These are phyloP conservation scores for Salvia rosmarinus DNA, from an alignment of 257 asterid species.

Conservation along the genomic window DNA sequence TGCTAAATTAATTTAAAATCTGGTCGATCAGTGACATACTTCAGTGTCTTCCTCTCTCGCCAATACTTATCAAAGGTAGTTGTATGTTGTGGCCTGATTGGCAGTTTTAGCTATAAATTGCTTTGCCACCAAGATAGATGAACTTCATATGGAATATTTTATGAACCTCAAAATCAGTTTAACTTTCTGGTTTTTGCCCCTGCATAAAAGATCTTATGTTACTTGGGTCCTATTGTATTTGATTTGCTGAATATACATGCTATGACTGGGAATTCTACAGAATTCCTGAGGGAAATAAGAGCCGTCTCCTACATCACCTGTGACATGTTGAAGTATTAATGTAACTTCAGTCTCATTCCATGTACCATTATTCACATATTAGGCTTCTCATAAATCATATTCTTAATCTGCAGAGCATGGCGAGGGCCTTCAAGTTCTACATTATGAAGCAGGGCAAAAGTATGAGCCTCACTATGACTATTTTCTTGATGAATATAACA, in stretches of 20 bases:
- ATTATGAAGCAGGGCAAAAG: constrained; percentile 96
- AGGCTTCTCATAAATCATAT: constrained; percentile 28
- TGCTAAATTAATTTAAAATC: constrained; percentile 8
- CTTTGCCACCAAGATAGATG: background rate
- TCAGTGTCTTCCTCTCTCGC: constrained; percentile 18
- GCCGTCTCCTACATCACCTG: background rate
- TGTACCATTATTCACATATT: constrained; percentile 14
- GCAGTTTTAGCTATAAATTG: constrained; percentile 10
- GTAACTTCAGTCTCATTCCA: background rate
- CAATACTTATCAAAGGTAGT: constrained; percentile 19
- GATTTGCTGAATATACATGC: constrained; percentile 20
- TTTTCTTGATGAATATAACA: constrained; percentile 81
- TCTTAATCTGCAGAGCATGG: constrained; percentile 73
- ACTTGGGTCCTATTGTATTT: constrained; percentile 1
- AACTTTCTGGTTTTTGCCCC: constrained; percentile 9
- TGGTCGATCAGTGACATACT: constrained; percentile 21
- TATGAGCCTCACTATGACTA: constrained; percentile 96
- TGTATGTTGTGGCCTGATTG: constrained; percentile 7
- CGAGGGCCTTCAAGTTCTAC: constrained; percentile 95
- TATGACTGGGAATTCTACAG: background rate
- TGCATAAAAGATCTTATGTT: background rate
- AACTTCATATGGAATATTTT: constrained; percentile 19
- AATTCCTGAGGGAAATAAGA: background rate
- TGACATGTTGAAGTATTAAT: background rate
- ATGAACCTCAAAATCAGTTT: no score